Conservation (phyloP, 2,329 filamentous ascomycete genomes). For the Bimuria novae-zelandiae region DNA sequence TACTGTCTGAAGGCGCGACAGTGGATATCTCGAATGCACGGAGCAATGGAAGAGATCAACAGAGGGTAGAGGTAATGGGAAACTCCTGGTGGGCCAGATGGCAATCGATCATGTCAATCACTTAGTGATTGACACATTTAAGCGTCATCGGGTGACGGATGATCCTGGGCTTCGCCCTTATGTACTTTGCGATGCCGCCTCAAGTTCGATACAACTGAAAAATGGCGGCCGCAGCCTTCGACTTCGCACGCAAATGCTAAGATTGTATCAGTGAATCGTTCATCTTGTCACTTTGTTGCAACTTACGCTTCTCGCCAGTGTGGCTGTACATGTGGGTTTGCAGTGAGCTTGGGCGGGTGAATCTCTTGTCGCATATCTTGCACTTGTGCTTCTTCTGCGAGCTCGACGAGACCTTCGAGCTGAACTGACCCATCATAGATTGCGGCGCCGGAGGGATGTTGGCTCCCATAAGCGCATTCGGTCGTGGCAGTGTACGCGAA, state of each 20-base stretch:
- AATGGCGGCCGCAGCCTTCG: slow-evolving; percentile 91
- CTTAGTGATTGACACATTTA: slow-evolving; percentile 34
- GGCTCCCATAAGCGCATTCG: slow-evolving; percentile 64
- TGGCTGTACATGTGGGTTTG: slow-evolving; percentile 99
- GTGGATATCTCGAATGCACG: slow-evolving; percentile 45
- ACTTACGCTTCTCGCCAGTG: slow-evolving; percentile 96
- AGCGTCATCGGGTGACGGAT: slow-evolving; percentile 55
- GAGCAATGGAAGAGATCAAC: slow-evolving; percentile 26
- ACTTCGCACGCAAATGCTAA: slow-evolving; percentile 92
- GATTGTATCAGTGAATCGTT: slow-evolving; percentile 12
- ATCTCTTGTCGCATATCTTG: slow-evolving; percentile 97
- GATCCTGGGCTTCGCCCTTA: slow-evolving; percentile 67
- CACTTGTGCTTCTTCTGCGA: slow-evolving; percentile 99
- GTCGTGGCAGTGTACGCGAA: slow-evolving; percentile 82
- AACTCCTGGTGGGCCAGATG: slow-evolving; percentile 12
- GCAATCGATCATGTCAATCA: slow-evolving; percentile 24
- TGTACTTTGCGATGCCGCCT: slow-evolving; percentile 96
- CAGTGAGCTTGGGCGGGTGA: slow-evolving; percentile 89
- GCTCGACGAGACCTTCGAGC: slow-evolving; percentile 92
- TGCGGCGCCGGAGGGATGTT: slow-evolving; percentile 81
- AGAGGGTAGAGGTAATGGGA: slow-evolving; percentile 17
- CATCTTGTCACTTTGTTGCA: neutral
- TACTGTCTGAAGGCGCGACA: slow-evolving; percentile 32
- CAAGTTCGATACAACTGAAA: slow-evolving; percentile 95
- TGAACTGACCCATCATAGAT: slow-evolving; percentile 99